These are phyloP conservation scores for Sporisorium graminicola DNA, from an alignment of 1,284 basidiomycete species.

Conservation along the genomic window DNA sequence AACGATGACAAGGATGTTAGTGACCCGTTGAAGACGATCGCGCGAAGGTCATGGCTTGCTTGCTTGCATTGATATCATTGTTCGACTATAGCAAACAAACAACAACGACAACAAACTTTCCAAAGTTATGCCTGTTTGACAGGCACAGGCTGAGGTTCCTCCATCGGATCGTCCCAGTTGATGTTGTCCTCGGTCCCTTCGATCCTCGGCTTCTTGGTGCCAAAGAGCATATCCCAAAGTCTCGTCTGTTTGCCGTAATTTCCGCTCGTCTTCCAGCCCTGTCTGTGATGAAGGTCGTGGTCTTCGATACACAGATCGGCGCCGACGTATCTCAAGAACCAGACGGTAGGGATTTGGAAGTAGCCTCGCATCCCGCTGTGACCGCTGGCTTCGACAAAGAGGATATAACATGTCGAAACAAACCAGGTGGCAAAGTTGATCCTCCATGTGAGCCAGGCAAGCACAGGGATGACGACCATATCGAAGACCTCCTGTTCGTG, in stretches of 20 bases:
- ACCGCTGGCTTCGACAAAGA: conserved; percentile 43
- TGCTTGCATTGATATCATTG: no score
- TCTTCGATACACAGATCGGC: conserved; percentile 65
- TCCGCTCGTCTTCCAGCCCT: conserved; percentile 59
- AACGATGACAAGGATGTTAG: no score
- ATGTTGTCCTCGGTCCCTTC: conserved; percentile 42
- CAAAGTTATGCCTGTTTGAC: no score
- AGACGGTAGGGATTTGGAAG: conserved; percentile 56
- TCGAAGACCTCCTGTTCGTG: conserved; percentile 62
- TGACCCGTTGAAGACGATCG: no score
- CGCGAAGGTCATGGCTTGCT: no score
- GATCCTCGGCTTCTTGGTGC: conserved; percentile 59
- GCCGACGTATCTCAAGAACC: conserved; percentile 44
- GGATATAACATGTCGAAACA: conserved; percentile 32
- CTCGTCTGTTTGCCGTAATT: conserved; percentile 68
- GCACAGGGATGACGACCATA: conserved; percentile 56
- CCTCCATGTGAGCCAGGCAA: conserved; percentile 49
- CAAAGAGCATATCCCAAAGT: conserved; percentile 65
- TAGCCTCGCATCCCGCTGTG: conserved; percentile 62
- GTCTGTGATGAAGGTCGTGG: conserved; percentile 68
- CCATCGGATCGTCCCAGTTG: conserved; percentile 46
- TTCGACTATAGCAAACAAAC: no score
- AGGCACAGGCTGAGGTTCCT: conserved; percentile 10
- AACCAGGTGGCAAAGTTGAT: conserved; percentile 56
- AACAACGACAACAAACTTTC: no score